Evolutionary conservation across 2,329 filamentous ascomycete species (phyloP).

Genomic region (Fusarium cyanostomum): DNA sequence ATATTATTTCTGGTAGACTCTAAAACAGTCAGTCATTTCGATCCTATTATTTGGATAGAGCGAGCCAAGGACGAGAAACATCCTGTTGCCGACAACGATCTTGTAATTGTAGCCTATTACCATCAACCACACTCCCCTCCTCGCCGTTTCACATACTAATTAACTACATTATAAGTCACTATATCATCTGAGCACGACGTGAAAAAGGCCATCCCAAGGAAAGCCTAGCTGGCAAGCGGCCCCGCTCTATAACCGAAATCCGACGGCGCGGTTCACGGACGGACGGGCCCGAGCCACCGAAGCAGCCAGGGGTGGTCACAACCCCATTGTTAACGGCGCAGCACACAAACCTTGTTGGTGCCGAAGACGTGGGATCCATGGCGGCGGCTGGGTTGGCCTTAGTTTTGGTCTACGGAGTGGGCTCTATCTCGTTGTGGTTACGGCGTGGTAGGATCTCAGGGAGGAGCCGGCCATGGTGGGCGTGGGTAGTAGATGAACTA

Average conservation of each 20-base stretch:
- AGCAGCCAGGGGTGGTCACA: background rate
- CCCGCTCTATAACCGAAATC: slow-evolving; percentile 5
- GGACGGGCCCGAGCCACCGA: slow-evolving; percentile 4
- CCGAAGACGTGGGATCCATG: slow-evolving; percentile 3
- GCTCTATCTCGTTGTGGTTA: slow-evolving; percentile 17
- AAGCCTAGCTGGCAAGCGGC: background rate
- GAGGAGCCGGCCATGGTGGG: slow-evolving; percentile 1
- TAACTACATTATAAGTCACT: too few species aligned
- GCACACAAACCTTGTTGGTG: background rate
- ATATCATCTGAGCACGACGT: too few species aligned
- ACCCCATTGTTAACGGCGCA: slow-evolving; percentile 4
- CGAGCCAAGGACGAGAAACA: too few species aligned
- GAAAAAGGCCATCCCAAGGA: background rate
- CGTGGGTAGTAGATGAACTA: background rate
- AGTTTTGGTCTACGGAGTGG: background rate
- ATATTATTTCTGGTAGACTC: too few species aligned
- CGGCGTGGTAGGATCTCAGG: slow-evolving; percentile 6
- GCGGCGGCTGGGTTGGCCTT: background rate
- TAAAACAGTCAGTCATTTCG: too few species aligned
- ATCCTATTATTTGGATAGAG: too few species aligned
- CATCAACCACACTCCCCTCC: too few species aligned
- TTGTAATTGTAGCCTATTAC: too few species aligned
- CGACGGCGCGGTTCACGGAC: slow-evolving; percentile 12
- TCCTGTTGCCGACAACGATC: too few species aligned
- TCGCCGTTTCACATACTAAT: too few species aligned